Percentiles rank a stretch among this genome's conserved stretches.
Conservation (phyloP, 140 eudicot genomes). For the Cichorium intybus region DNA sequence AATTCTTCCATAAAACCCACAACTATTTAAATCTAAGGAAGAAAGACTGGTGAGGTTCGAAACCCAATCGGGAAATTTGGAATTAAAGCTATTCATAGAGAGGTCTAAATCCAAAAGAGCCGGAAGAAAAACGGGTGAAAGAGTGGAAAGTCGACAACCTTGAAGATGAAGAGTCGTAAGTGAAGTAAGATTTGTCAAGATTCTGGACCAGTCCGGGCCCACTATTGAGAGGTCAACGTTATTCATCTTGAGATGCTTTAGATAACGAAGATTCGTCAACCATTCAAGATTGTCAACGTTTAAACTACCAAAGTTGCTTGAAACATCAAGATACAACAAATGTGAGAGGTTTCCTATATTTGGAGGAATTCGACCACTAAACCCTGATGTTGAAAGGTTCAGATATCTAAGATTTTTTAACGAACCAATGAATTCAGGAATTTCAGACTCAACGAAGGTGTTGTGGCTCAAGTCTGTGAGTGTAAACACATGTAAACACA, state of each 20-base stretch:
- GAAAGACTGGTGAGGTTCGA: slow-evolving; percentile 34
- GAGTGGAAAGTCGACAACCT: slow-evolving; percentile 12
- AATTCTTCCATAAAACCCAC: slow-evolving; percentile 32
- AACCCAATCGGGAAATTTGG: slow-evolving; percentile 43
- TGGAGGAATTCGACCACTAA: slow-evolving; percentile 37
- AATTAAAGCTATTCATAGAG: slow-evolving; percentile 25
- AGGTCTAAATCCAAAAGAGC: slow-evolving; percentile 42
- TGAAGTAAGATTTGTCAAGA: slow-evolving; percentile 27
- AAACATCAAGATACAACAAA: slow-evolving; percentile 42
- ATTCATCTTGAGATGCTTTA: slow-evolving; percentile 38
- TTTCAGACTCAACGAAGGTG: slow-evolving; percentile 28
- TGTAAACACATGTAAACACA: too few relatives aligned
- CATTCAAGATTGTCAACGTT: slow-evolving; percentile 22
- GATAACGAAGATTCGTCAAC: slow-evolving; percentile 31
- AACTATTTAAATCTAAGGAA: slow-evolving; percentile 24
- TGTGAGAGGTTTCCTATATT: slow-evolving; percentile 41
- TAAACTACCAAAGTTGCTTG: slow-evolving; percentile 24
- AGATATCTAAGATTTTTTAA: slow-evolving; percentile 34
- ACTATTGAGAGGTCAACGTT: slow-evolving; percentile 35
- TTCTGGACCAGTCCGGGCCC: slow-evolving; percentile 19
- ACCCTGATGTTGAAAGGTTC: slow-evolving; percentile 46
- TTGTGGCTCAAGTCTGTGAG: slow-evolving; percentile 53
- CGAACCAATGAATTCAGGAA: slow-evolving; percentile 49
- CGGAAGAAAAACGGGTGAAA: slow-evolving; percentile 24
- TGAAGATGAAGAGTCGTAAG: slow-evolving; percentile 33